Evolutionary conservation across 306 rosid genomes (phyloP), one percentile per base, ranked within the genome.

Genomic region (Prunus davidiana): DNA sequence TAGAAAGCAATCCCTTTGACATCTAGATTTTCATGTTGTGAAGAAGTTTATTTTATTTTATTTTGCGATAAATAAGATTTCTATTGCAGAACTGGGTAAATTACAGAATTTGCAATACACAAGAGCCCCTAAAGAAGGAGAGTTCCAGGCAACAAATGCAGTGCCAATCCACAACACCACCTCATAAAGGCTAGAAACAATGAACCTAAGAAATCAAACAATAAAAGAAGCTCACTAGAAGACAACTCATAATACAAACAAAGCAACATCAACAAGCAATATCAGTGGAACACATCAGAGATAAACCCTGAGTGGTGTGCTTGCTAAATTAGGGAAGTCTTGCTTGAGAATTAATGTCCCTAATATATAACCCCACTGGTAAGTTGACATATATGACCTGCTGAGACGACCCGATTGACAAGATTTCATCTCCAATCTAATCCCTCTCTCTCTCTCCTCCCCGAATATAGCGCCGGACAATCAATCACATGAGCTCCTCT

Each of bases 291-390:
- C 41, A 8, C 38, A 38, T 54, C 13, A 71, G 2, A 71, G 43
- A 3, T 18, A 28, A 70, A n/a, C 8, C 11, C 22, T 41, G 12
- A 13, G n/a, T 18, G 64, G 34, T 70, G 54, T 67, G 68, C 72
- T 32, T 58, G 6, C 84, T 71, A 84, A 60, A 78, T 76, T 18
- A 28, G 75, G 83, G 52, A 80, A 52, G 76, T 67, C 70, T 67
- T 77, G 62, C 38, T 77, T 49, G 55, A 34, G 75, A 45, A 20
- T 69, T 34, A 41, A 64, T 79, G 50, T 63, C 78, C 46, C 66
- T 11, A 25, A 52, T 19, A 24, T 15, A 6, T 25, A 38, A 30
- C 3, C 12, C 16, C 7, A 0, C 56, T 8, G 4, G 55, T 10
- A 28, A 76, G 54, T 50, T 61, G 77, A 83, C 58, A 32, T 70